phyloP scores from a whole-genome alignment of 805 yeast species.

The Wickerhamiella azyma region DNA sequence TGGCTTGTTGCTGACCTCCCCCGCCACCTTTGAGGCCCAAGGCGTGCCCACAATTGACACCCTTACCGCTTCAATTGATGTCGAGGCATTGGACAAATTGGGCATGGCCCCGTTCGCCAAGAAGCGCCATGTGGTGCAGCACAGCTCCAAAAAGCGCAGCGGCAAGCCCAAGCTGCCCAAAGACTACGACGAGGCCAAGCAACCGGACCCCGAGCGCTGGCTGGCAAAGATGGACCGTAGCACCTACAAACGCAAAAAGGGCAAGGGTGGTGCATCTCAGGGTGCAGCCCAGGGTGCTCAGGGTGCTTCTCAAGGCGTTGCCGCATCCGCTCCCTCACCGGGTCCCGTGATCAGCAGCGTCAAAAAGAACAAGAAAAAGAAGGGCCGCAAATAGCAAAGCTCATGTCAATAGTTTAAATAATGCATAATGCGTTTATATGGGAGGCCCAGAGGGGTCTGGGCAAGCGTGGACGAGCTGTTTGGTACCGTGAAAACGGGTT shows the following conservation, averaged over 20 bases:
- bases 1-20: neutral
- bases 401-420: neutral
- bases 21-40: neutral
- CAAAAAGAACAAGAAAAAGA: slow-evolving; percentile 24
- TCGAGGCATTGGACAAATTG: slow-evolving; percentile 14
- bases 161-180: slow-evolving; percentile 29
- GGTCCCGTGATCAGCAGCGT: slow-evolving; percentile 5
- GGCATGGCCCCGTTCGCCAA: slow-evolving; percentile 20
- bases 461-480: neutral
- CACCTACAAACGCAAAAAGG: slow-evolving; percentile 62
- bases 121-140: slow-evolving; percentile 16
- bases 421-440: neutral
- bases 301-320: slow-evolving; percentile 11
- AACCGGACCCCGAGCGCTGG: slow-evolving; percentile 74
- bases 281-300: slow-evolving; percentile 33
- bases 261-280: slow-evolving; percentile 21
- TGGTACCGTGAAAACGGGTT: no score
- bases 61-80: slow-evolving; percentile 20
- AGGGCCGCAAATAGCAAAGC: slow-evolving; percentile 23
- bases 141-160: slow-evolving; percentile 23
- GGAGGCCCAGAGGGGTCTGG: no score
- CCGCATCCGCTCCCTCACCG: neutral
- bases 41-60: slow-evolving; percentile 9
- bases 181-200: slow-evolving; percentile 29
- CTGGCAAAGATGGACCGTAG: slow-evolving; percentile 76